A percentile compares a stretch with the other conserved stretches of the same genome.
phyloP scores from a whole-genome alignment of 768 basidiomycete genomes.

The Panellus pusillus region DNA sequence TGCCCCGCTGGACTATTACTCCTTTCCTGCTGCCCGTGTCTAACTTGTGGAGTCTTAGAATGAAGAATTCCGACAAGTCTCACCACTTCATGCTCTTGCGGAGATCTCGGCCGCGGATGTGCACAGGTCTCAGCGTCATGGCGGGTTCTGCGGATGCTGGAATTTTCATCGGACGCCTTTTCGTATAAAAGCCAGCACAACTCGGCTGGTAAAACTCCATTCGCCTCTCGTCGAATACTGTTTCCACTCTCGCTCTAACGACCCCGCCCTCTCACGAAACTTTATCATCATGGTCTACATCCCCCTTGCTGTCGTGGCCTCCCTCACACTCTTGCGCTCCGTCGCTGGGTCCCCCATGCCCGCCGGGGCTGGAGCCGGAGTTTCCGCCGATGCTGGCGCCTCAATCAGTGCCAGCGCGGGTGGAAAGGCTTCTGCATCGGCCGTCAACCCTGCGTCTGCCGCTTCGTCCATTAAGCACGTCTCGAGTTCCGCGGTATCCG shows the following conservation, averaged over 20 bases:
- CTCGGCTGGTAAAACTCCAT: background rate
- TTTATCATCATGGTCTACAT: conserved; percentile 9
- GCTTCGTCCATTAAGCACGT: too few species aligned
- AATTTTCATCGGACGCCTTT: background rate
- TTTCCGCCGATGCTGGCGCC: too few species aligned
- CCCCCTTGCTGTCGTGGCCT: background rate
- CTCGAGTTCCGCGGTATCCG: too few species aligned
- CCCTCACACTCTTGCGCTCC: conserved; percentile 1
- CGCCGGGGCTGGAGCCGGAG: background rate
- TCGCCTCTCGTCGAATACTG: conserved; percentile 1
- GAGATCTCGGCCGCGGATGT: conserved; percentile 5
- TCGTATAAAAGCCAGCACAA: background rate
- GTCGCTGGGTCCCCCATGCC: background rate
- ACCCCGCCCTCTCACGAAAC: background rate
- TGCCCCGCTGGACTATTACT: too few species aligned
- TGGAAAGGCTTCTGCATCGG: too few species aligned
- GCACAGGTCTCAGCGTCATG: too few species aligned
- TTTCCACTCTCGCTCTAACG: background rate
- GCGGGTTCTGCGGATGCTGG: background rate
- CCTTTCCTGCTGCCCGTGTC: too few species aligned
- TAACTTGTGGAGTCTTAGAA: too few species aligned
- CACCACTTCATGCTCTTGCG: background rate
- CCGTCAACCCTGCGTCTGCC: too few species aligned
- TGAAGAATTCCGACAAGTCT: background rate
- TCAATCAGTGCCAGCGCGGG: too few species aligned